These are phyloP conservation scores for Castanea sativa DNA, from an alignment of 306 rosid species.

Conservation along the genomic window DNA sequence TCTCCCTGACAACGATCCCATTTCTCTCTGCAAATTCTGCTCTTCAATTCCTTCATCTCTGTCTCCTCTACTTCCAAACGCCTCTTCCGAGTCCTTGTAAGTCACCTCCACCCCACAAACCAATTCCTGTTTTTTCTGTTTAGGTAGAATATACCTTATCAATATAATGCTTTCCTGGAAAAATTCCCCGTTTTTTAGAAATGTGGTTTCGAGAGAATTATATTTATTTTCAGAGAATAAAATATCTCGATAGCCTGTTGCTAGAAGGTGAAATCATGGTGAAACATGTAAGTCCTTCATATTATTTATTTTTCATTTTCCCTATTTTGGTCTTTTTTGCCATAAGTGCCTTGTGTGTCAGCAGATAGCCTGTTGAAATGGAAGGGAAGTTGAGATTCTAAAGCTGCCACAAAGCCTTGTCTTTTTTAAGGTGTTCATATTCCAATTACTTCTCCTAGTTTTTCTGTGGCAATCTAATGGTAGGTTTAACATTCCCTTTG, in stretches of 20 bases:
- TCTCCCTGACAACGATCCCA: conserved; percentile 32
- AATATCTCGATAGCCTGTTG: too few relatives aligned
- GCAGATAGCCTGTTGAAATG: too few relatives aligned
- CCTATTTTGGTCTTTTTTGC: too few relatives aligned
- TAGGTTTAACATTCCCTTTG: background rate
- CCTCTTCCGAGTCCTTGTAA: conserved; percentile 57
- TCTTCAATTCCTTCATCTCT: conserved; percentile 33
- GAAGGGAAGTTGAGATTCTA: too few relatives aligned
- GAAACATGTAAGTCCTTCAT: background rate
- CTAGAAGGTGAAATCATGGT: background rate
- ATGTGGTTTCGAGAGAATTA: background rate
- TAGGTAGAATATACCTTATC: background rate
- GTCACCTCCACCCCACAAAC: background rate
- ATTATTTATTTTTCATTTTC: too few relatives aligned
- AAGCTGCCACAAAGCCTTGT: too few relatives aligned
- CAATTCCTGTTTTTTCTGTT: background rate
- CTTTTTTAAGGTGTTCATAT: background rate
- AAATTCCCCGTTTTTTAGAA: background rate
- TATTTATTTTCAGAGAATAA: background rate
- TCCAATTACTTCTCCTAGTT: too few relatives aligned
- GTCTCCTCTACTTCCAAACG: conserved; percentile 1
- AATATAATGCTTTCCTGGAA: background rate
- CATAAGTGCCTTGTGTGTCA: too few relatives aligned
- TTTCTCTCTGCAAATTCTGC: conserved; percentile 49
- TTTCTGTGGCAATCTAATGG: too few relatives aligned